Base-by-base conservation (phyloP, 352 stramenopile species). In the Lagenidium giganteum region DNA sequence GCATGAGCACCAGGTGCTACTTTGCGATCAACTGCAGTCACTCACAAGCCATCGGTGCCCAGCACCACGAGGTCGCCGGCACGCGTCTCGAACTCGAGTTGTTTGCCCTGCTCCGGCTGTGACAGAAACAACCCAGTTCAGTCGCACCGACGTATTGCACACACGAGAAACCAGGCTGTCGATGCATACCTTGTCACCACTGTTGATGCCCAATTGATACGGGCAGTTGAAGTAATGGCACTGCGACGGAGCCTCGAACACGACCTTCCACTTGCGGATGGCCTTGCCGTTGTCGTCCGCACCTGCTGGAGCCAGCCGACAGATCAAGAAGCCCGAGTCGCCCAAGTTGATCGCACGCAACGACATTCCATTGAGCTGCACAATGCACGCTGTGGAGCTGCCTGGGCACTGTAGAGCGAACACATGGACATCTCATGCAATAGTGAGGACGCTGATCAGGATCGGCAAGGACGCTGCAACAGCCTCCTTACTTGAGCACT, bases 151-250 rank as follows among this genome's bases (percentile, higher is more conserved):
- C 12, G n/a, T 11, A 32, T 8, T 18, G 5, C 13, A 51, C 73
- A 16, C 32, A 91, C 81, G 62, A 81, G 62, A n/a, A n/a, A n/a
- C n/a, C n/a, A n/a, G n/a, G n/a, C n/a, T n/a, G n/a, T n/a, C n/a
- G n/a, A n/a, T n/a, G n/a, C n/a, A n/a, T n/a, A n/a, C n/a, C n/a
- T n/a, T n/a, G 63, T 98, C 95, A 20, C 88, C 88, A 33, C 87
- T 96, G 29, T 89, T 67, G 46, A 70, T 72, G 8, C 87, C 94
- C 11, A 98, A 63, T 50, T 98, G 95, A 47, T 92, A 97, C 1
- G 95, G 95, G 54, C 95, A 98, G 61, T 98, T 97, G 63, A 98
- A 98, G 64, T 97, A 98, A 51, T 98, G 95, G 22, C 78, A 87
- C 52, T 97, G 94, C 54, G 95, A 89, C 27, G 81, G 77, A 9